phyloP scores from a whole-genome alignment of 2,329 filamentous ascomycete genomes.

The Metarhizium guizhouense region DNA sequence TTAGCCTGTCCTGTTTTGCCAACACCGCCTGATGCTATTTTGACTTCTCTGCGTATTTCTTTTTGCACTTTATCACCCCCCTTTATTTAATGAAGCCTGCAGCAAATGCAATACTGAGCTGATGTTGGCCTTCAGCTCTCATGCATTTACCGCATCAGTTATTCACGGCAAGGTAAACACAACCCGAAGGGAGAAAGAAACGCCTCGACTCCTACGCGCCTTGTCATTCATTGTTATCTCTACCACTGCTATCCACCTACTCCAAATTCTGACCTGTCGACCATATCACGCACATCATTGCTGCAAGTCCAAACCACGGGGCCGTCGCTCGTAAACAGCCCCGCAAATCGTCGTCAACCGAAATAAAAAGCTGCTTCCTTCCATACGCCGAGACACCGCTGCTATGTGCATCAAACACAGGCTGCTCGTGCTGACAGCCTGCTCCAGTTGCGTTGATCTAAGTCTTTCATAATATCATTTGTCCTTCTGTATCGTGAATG shows the following conservation, averaged over 20 bases:
- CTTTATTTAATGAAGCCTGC: too few species aligned
- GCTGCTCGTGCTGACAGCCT: not conserved
- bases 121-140: too few species aligned
- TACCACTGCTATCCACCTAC: not conserved
- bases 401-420: not conserved
- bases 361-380: not conserved
- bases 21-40: too few species aligned
- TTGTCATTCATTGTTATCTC: not conserved
- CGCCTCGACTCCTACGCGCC: too few species aligned
- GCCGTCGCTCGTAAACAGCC: not conserved
- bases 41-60: too few species aligned
- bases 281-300: not conserved
- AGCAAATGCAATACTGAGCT: too few species aligned
- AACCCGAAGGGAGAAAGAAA: too few species aligned
- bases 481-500: not conserved
- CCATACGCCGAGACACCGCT: constrained; percentile 6
- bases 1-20: too few species aligned
- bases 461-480: not conserved
- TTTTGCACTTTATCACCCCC: too few species aligned
- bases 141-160: too few species aligned
- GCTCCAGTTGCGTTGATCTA: not conserved
- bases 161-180: too few species aligned
- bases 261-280: not conserved
- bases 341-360: not conserved
- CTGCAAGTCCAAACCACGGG: not conserved